These are phyloP conservation scores for Casuarina cunninghamiana DNA, from an alignment of 306 rosid genomes.

Conservation along the genomic window DNA sequence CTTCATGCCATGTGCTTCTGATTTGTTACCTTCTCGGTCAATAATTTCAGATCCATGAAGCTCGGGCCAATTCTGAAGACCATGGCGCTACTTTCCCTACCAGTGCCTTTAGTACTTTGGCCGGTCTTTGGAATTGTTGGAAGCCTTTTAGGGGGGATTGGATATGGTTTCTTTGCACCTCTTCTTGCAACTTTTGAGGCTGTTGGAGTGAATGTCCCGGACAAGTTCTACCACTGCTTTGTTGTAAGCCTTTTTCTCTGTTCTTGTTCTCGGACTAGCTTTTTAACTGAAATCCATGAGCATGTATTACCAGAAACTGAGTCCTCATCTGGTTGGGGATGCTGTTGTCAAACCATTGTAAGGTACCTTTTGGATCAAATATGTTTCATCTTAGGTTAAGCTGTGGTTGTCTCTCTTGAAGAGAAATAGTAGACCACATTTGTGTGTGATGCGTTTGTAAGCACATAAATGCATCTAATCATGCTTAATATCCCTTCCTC, in stretches of 20 bases:
- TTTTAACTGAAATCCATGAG: not conserved
- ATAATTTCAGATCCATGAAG: constrained; percentile 62
- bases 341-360: too few species aligned
- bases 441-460: not conserved
- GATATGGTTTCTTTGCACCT: constrained; percentile 74
- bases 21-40: constrained; percentile 8
- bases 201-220: constrained; percentile 41
- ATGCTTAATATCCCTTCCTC: not conserved
- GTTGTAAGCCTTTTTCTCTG: constrained; percentile 40
- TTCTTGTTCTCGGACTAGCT: not conserved
- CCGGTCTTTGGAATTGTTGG: constrained; percentile 59
- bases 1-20: not conserved
- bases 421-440: not conserved
- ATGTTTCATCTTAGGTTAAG: not conserved
- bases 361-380: not conserved
- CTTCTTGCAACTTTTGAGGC: constrained; percentile 81
- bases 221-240: constrained; percentile 63
- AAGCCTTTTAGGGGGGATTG: constrained; percentile 75
- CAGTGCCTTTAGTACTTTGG: constrained; percentile 63
- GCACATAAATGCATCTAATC: not conserved
- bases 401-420: not conserved
- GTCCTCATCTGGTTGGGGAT: too few species aligned
- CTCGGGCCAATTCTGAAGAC: constrained; percentile 60
- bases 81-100: constrained; percentile 51
- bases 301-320: not conserved